Evolutionary conservation across 2,329 filamentous ascomycete genomes (phyloP).

Genomic region (Fusarium sp.): DNA sequence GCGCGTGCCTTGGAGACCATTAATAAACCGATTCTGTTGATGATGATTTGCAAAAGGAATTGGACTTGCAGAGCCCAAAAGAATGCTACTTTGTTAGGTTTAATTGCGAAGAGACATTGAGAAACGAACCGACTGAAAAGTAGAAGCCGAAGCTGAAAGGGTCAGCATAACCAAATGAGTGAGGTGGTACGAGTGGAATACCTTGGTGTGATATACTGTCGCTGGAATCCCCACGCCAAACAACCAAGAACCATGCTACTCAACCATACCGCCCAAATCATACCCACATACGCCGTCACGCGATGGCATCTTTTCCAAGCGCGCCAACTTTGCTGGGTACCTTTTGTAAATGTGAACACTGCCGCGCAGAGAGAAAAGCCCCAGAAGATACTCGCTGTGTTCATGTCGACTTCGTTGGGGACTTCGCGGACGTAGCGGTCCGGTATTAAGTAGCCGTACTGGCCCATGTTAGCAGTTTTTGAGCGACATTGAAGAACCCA

Average conservation of each 20-base stretch:
- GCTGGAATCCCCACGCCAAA: constrained; percentile 41
- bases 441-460: constrained; percentile 43
- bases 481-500: background rate
- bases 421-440: constrained; percentile 41
- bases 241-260: constrained; percentile 40
- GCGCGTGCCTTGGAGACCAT: constrained; percentile 52
- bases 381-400: constrained; percentile 43
- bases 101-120: rapidly evolving
- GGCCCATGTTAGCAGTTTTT: constrained; percentile 8
- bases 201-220: constrained; percentile 44
- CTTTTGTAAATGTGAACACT: constrained; percentile 30
- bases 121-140: constrained; percentile 36
- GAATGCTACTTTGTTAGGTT: constrained; percentile 8
- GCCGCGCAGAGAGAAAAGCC: constrained; percentile 40
- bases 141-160: constrained; percentile 38
- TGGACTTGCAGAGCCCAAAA: constrained; percentile 61
- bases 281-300: constrained; percentile 30
- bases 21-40: constrained; percentile 63
- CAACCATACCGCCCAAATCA: constrained; percentile 44
- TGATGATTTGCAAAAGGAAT: constrained; percentile 65
- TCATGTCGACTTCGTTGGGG: constrained; percentile 40
- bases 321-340: constrained; percentile 18
- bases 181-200: rapidly evolving
- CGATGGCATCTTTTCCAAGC: constrained; percentile 33
- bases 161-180: background rate